Conservation (phyloP, 2,329 filamentous ascomycete species). For the Macrophomina phaseolina region DNA sequence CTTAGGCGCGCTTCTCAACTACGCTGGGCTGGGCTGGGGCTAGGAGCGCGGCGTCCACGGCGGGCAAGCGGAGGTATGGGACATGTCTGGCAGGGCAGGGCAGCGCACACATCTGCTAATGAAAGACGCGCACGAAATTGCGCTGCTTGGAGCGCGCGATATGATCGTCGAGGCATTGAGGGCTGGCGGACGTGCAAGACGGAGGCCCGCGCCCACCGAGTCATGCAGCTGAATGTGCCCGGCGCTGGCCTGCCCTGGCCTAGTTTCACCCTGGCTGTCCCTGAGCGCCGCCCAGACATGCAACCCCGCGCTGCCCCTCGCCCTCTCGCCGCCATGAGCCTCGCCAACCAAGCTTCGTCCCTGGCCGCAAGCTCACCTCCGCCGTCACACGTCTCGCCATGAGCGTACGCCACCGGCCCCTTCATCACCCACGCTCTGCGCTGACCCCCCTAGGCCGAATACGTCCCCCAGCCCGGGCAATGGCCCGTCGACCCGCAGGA, state of each 20-base stretch:
- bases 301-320: conserved; percentile 13
- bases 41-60: conserved; percentile 16
- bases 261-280: background rate
- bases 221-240: conserved; percentile 7
- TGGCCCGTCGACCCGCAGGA: conserved; percentile 72
- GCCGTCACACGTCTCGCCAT: conserved; percentile 23
- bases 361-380: conserved; percentile 1
- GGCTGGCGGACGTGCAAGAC: conserved; percentile 5
- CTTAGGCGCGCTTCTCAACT: conserved; percentile 18
- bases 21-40: conserved; percentile 4
- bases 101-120: conserved; percentile 13
- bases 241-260: background rate
- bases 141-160: conserved; percentile 2
- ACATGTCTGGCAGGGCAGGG: background rate
- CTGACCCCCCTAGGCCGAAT: conserved; percentile 33
- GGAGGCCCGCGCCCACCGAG: conserved; percentile 11
- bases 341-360: conserved; percentile 6
- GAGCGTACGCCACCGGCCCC: conserved; percentile 28
- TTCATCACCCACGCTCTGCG: background rate
- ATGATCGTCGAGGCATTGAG: conserved; percentile 23
- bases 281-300: background rate
- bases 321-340: background rate
- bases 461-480: conserved; percentile 59
- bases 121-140: conserved; percentile 15
- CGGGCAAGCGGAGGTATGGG: conserved; percentile 10